Evolutionary conservation across 2,329 filamentous ascomycete genomes (phyloP), one percentile per base, ranked within the genome.

Genomic region (Venturia carpophila): DNA sequence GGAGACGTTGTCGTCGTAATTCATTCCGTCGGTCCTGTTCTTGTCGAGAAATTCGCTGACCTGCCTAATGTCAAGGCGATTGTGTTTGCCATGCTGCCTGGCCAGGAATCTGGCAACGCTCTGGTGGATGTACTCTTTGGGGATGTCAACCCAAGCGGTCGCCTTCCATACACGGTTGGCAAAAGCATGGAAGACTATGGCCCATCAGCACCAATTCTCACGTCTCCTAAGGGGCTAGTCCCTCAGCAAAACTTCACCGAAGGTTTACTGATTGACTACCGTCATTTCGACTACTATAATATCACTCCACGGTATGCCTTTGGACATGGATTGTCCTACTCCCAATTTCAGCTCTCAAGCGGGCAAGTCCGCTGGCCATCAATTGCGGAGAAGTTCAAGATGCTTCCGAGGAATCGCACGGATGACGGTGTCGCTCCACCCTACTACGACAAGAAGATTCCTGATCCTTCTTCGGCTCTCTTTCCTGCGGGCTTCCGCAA

Each of bases 231-330:
- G 69, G 84, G 82, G 19, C 78, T 89, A 3, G 79, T 87, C 1
- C 90, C 91, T 0, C 91, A 96, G 72, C 90, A 95, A 69, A 87
- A 91, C 68, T 96, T 94, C 73, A 82, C 81, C 0, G 91, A 96
- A 72, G 91, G 91, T 0, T 77, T 96, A 0, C 92, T 92, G 72
- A 87, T 95, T 69, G 93, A 97, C 78, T 96, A 97, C 77, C 87
- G 92, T 15, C 84, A 92, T 75, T 92, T 97, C 70, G 92, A 96
- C 79, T 90, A 88, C 72, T 76, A 87, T 64, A 79, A 82, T 65
- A 87, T 94, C 67, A 80, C 80, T 5, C 92, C 92, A 0, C 87
- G 89, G 0, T 97, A 87, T 72, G 89, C 91, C 60, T 97, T 97
- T 70, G 92, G 93, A 0, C 92, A 87, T 67, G 93, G 92, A 0